These are phyloP conservation scores for Pochonia chlamydosporia DNA, from an alignment of 2,329 filamentous ascomycete genomes.

Conservation along the genomic window DNA sequence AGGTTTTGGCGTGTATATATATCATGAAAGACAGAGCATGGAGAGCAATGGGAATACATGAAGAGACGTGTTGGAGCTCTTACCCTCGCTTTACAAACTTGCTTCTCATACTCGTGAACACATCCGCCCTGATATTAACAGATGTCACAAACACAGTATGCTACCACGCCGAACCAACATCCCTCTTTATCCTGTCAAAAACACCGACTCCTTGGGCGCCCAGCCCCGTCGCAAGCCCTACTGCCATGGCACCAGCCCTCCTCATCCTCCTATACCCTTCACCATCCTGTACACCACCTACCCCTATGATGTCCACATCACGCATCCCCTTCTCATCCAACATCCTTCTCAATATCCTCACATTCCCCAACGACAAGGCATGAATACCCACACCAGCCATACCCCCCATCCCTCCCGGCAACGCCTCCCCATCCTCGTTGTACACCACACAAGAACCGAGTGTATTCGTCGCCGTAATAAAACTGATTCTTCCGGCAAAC, in stretches of 20 bases:
- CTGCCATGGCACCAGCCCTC: slow-evolving; percentile 57
- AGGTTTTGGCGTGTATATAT: not conserved
- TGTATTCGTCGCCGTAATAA: slow-evolving; percentile 69
- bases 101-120: no score
- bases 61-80: no score
- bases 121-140: no score
- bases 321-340: slow-evolving; percentile 47
- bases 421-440: slow-evolving; percentile 19
- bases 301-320: slow-evolving; percentile 60
- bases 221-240: slow-evolving; percentile 65
- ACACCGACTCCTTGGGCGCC: slow-evolving; percentile 56
- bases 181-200: slow-evolving; percentile 51
- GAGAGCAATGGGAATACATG: no score
- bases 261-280: slow-evolving; percentile 61
- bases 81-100: no score
- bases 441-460: slow-evolving; percentile 64
- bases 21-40: not conserved
- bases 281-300: slow-evolving; percentile 64
- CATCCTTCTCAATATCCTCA: slow-evolving; percentile 57
- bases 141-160: no score
- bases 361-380: slow-evolving; percentile 69
- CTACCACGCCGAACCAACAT: slow-evolving; percentile 17
- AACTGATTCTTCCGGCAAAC: slow-evolving; percentile 40
- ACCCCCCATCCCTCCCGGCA: slow-evolving; percentile 57
- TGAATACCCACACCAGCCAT: slow-evolving; percentile 69